phyloP scores from a whole-genome alignment of 2,329 filamentous ascomycete genomes.

The Penicillium sp. region DNA sequence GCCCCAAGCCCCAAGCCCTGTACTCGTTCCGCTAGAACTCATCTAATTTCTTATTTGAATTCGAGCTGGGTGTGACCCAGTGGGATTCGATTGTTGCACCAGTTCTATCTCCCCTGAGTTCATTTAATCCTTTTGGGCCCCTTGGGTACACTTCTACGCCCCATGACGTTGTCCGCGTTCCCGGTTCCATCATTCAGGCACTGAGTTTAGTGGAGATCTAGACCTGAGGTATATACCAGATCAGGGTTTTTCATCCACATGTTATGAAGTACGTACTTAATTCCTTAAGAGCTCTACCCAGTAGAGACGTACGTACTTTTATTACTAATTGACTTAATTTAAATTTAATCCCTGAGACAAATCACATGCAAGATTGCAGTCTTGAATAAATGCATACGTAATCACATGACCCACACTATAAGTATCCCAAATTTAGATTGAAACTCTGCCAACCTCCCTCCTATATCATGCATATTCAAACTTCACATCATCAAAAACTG shows the following conservation, averaged over 20 bases:
- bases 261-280: not conserved
- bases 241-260: not conserved
- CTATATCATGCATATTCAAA: not conserved
- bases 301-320: not conserved
- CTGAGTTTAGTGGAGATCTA: slow-evolving; percentile 2
- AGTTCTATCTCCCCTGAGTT: not conserved
- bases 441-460: not conserved
- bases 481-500: not conserved
- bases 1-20: not conserved
- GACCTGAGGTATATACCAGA: not conserved
- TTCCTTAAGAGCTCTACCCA: not conserved
- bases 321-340: not conserved
- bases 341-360: not conserved
- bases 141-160: not conserved
- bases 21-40: not conserved
- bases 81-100: not conserved
- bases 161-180: slow-evolving; percentile 4
- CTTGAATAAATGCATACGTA: not conserved
- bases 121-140: not conserved
- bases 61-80: not conserved
- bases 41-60: not conserved
- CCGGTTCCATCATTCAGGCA: slow-evolving; percentile 1
- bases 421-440: not conserved
- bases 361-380: not conserved
- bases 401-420: slow-evolving; percentile 1